Evolutionary conservation across 2,329 filamentous ascomycete genomes (phyloP).

Genomic region (Penicillium sp.): DNA sequence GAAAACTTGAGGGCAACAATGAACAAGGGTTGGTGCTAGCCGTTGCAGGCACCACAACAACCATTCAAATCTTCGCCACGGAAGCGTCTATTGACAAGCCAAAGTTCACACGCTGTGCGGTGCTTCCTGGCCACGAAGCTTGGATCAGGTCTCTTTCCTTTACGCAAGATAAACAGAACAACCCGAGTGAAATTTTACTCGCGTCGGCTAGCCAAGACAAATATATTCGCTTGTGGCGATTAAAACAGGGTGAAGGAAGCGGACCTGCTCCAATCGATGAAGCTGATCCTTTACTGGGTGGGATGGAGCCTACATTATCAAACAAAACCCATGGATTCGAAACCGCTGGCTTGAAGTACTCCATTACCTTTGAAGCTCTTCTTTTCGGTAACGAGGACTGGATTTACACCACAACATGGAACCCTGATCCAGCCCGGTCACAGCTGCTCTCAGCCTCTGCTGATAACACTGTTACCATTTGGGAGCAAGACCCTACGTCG

Average conservation of each 20-base stretch:
- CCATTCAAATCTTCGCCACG: constrained; percentile 72
- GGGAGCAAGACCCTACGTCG: constrained; percentile 76
- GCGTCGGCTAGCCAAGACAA: constrained; percentile 96
- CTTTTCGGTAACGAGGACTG: constrained; percentile 95
- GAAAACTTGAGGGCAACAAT: constrained; percentile 51
- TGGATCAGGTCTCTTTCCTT: constrained; percentile 89
- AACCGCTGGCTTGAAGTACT: constrained; percentile 58
- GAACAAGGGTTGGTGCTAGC: constrained; percentile 58
- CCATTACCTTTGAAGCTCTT: constrained; percentile 86
- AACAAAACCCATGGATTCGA: constrained; percentile 83
- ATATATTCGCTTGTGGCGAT: constrained; percentile 88
- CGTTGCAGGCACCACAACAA: constrained; percentile 74
- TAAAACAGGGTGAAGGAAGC: constrained; percentile 61
- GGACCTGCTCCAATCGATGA: constrained; percentile 46
- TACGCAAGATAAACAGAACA: constrained; percentile 52
- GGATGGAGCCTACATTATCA: constrained; percentile 63
- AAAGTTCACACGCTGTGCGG: constrained; percentile 66
- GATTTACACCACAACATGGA: constrained; percentile 88
- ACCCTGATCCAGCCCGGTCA: constrained; percentile 50
- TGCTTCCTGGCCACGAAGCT: constrained; percentile 81
- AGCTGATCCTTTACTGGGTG: constrained; percentile 35
- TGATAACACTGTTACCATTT: constrained; percentile 89
- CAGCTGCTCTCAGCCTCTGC: constrained; percentile 85
- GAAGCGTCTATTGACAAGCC: constrained; percentile 36
- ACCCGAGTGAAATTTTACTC: constrained; percentile 65